Base-by-base conservation (phyloP, 192 early-diverging fungal species). In the Radiomyces spectabilis region DNA sequence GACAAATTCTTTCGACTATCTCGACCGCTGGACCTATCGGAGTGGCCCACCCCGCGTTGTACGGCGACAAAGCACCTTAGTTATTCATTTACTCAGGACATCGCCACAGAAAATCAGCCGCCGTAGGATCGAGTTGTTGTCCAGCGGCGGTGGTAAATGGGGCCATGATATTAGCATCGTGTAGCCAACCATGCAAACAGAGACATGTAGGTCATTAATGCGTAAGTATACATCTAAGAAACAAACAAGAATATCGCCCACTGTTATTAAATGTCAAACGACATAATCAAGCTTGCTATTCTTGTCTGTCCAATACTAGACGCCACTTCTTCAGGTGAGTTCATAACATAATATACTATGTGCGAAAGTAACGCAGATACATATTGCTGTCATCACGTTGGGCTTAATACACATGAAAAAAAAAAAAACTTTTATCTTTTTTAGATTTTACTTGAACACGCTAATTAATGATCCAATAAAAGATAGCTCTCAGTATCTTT, bases 401-500 rank as follows among this genome's bases (percentile, higher is more conserved):
- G n/a, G n/a, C n/a, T n/a, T n/a, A n/a, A n/a, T n/a, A n/a, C n/a
- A n/a, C n/a, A n/a, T n/a, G n/a, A n/a, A n/a, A n/a, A n/a, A n/a
- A n/a, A n/a, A n/a, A n/a, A n/a, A n/a, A n/a, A n/a, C 13, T 19
- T 3, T 25, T 44, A 9, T 24, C 21, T 44, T 19, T 38, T n/a
- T n/a, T n/a, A n/a, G n/a, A n/a, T n/a, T 29, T 38, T 61, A 83
- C 82, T 62, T 85, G 83, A 30, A 81, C 66, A 4, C n/a, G 77
- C 65, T 19, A 55, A 39, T 29, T 68, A 69, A 5, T 84, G 74
- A 42, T 70, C 79, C 2, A 97, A 57, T 32, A 95, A 45, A 24
- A 88, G 64, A 58, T 91, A 94, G 43, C 87, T 81, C 65, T 97
- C 93, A 18, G 91, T 48, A 16, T 94, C n/a, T 80, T 47, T 80